Evolutionary conservation across 2,329 filamentous ascomycete genomes (phyloP), one percentile per base, ranked within the genome.

Genomic region (Hypomyces rosellus): DNA sequence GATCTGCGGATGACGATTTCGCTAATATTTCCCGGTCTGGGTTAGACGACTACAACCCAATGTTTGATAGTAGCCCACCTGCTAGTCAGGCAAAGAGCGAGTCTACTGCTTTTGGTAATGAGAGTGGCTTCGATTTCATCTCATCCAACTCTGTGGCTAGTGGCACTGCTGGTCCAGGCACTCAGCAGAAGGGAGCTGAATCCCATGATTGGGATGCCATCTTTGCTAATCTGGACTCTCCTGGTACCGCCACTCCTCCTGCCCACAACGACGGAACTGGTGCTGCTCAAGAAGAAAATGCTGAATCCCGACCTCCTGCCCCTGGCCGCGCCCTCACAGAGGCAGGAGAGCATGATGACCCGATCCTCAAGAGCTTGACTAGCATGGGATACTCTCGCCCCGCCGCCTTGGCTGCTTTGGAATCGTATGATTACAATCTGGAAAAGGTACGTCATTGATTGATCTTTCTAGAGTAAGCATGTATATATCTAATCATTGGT

Each of bases 361-460:
- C 89, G 8, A 92, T 95, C 50, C 72, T 97, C 58, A 95, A 95
- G 74, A 85, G 90, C 59, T 68, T 97, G 63, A 95, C 89, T 1
- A 78, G 81, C 9, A 96, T 97, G 90, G 92, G 92, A 1, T 97
- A 95, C 65, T 71, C 82, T 4, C 78, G 92, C 30, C 73, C 76
- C 7, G 83, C 88, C 46, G 87, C 89, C 14, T 72, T 96, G 34
- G 75, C 76, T 45, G 92, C 93, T 20, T 72, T 97, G 64, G 92
- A 97, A 74, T 91, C 92, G 68, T 96, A 88, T 66, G 90, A 97
- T 71, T 96, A 97, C 70, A 93, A 96, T 67, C 78, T 96, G 65
- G 90, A 96, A 70, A 89, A 88, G 81, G 92, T 96, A 72, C 72
- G 83, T 74, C 25, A 15, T n/a, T 22, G 30, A 6, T 14, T 45